These are phyloP conservation scores for Trichophyton verrucosum DNA, from an alignment of 2,329 filamentous ascomycete genomes.

Conservation along the genomic window DNA sequence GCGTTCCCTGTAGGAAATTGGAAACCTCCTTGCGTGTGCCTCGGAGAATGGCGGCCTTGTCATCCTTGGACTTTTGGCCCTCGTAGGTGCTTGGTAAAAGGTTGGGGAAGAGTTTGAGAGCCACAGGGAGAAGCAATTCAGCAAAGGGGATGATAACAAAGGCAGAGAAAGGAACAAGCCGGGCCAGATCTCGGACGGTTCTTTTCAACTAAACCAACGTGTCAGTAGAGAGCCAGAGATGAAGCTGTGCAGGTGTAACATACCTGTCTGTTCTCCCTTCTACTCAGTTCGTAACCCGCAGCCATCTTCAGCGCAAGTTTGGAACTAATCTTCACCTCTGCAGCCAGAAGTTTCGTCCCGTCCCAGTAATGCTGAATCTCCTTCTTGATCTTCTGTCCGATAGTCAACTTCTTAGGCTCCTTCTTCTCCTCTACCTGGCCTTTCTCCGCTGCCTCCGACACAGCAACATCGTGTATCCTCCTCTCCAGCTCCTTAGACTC, in stretches of 20 bases:
- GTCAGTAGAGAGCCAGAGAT: slow-evolving; percentile 6
- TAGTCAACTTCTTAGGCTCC: slow-evolving; percentile 71
- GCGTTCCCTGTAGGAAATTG: slow-evolving; percentile 71
- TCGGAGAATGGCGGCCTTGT: slow-evolving; percentile 69
- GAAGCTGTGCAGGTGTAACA: slow-evolving; percentile 10
- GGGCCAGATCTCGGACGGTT: slow-evolving; percentile 85
- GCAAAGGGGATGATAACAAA: slow-evolving; percentile 96
- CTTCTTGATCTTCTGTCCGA: slow-evolving; percentile 90
- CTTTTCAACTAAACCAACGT: slow-evolving; percentile 53
- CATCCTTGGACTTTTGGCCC: slow-evolving; percentile 76
- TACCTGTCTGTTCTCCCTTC: slow-evolving; percentile 79
- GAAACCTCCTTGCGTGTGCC: slow-evolving; percentile 89
- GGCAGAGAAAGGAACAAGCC: slow-evolving; percentile 87
- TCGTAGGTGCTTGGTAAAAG: slow-evolving; percentile 96
- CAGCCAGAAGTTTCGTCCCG: slow-evolving; percentile 84
- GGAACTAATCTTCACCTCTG: slow-evolving; percentile 86
- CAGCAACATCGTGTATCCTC: slow-evolving; percentile 11
- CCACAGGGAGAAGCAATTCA: slow-evolving; percentile 80
- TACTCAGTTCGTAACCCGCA: slow-evolving; percentile 87
- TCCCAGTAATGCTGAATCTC: slow-evolving; percentile 95
- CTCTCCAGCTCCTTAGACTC: slow-evolving; percentile 35
- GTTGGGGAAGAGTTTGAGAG: slow-evolving; percentile 91
- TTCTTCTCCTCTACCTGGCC: slow-evolving; percentile 52
- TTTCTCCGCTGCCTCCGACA: slow-evolving; percentile 32
- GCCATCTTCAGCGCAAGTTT: slow-evolving; percentile 93